A percentile compares a stretch with the other conserved stretches of the same genome.
phyloP scores from a whole-genome alignment of 192 early-diverging fungal species.

The Coemansia sp. region DNA sequence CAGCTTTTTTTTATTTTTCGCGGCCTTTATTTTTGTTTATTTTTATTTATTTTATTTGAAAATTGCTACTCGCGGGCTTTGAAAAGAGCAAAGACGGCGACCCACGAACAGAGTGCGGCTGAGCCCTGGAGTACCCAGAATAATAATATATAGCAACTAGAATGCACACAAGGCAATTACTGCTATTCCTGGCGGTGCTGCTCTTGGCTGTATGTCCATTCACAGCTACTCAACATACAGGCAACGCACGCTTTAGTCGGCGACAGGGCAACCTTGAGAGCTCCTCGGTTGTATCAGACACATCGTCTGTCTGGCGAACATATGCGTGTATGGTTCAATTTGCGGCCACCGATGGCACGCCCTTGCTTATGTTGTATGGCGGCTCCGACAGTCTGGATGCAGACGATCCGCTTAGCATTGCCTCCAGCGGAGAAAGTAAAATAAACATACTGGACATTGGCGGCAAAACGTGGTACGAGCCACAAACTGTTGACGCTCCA shows the following conservation, averaged over 20 bases:
- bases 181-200: background rate
- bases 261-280: constrained; percentile 45
- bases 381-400: constrained; percentile 34
- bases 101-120: too few species aligned
- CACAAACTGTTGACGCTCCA: constrained; percentile 39
- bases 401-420: constrained; percentile 29
- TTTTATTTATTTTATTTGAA: background rate
- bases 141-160: background rate
- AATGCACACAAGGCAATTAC: background rate
- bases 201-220: background rate
- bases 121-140: too few species aligned
- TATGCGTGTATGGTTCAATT: constrained; percentile 49
- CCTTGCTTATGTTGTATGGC: constrained; percentile 51
- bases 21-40: too few species aligned
- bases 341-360: constrained; percentile 32
- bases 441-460: constrained; percentile 44
- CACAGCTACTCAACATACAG: background rate
- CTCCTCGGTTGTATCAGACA: constrained; percentile 32
- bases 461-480: constrained; percentile 47
- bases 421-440: constrained; percentile 24
- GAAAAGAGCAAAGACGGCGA: too few species aligned
- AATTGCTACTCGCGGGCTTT: too few species aligned
- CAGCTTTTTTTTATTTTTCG: background rate
- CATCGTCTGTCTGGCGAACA: constrained; percentile 45
- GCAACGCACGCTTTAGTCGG: background rate